These are phyloP conservation scores for Exsudoporus frostii DNA, from an alignment of 768 basidiomycete genomes.

Conservation along the genomic window DNA sequence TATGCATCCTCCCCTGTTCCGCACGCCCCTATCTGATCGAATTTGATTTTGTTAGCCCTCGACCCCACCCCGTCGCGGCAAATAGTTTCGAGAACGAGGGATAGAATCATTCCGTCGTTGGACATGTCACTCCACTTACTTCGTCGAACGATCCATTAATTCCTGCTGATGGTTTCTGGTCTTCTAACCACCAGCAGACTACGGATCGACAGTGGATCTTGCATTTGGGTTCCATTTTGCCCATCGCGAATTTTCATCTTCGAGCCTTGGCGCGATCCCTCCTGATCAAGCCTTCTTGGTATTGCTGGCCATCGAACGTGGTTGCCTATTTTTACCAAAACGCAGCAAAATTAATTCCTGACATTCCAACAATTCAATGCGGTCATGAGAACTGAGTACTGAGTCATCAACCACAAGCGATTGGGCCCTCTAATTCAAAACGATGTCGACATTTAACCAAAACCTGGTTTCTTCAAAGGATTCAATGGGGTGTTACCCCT, in stretches of 20 bases:
- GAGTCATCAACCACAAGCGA: slow-evolving; percentile 47
- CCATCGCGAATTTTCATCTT: slow-evolving; percentile 45
- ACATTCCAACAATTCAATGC: slow-evolving; percentile 54
- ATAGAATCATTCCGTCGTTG: slow-evolving; percentile 40
- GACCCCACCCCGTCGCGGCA: slow-evolving; percentile 47
- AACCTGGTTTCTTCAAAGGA: slow-evolving; percentile 55
- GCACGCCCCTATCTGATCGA: slow-evolving; percentile 4
- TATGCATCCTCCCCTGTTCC: slow-evolving; percentile 10
- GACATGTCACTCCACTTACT: slow-evolving; percentile 51
- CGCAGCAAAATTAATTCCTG: slow-evolving; percentile 49
- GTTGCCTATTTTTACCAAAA: slow-evolving; percentile 59
- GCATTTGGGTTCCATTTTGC: slow-evolving; percentile 54
- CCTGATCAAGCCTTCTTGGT: slow-evolving; percentile 51
- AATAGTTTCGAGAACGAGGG: slow-evolving; percentile 49
- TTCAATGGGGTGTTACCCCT: slow-evolving; percentile 41
- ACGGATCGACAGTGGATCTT: slow-evolving; percentile 50
- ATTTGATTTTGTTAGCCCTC: slow-evolving; percentile 39
- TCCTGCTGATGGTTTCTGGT: slow-evolving; percentile 42
- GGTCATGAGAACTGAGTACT: slow-evolving; percentile 39
- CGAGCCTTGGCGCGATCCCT: slow-evolving; percentile 41
- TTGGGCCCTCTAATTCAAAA: slow-evolving; percentile 42
- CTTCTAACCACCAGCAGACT: slow-evolving; percentile 54
- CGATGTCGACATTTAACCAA: slow-evolving; percentile 44
- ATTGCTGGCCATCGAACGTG: slow-evolving; percentile 43
- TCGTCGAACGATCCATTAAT: slow-evolving; percentile 63